Percentiles rank a stretch among this genome's conserved stretches.
phyloP scores from a whole-genome alignment of 495 filamentous ascomycete species.

The Aspergillus funiculosus region DNA sequence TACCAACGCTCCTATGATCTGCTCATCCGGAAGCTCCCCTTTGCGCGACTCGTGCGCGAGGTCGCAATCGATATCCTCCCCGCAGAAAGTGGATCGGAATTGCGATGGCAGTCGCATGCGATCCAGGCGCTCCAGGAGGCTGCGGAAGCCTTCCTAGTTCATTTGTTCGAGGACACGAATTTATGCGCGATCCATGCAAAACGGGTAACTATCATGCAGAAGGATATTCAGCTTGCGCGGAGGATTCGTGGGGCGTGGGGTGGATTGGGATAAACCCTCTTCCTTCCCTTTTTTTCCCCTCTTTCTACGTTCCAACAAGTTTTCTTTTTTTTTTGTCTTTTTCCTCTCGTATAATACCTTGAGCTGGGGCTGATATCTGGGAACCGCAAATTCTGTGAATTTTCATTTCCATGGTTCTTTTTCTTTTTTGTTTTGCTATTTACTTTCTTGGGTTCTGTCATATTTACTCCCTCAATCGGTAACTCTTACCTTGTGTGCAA shows the following conservation, averaged over 20 bases:
- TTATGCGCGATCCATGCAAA: conserved; percentile 94
- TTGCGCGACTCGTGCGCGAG: conserved; percentile 84
- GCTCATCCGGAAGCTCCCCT: conserved; percentile 74
- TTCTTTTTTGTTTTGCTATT: neutral
- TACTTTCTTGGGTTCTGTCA: neutral
- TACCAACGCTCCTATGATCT: conserved; percentile 82
- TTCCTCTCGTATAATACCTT: no score
- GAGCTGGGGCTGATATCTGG: no score
- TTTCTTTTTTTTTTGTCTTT: neutral
- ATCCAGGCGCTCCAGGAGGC: conserved; percentile 88
- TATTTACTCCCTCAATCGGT: no score
- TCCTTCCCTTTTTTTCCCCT: conserved; percentile 5
- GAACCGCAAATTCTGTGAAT: no score
- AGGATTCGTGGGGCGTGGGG: conserved; percentile 72
- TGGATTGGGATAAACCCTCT: conserved; percentile 47
- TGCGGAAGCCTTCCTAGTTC: conserved; percentile 85
- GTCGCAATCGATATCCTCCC: conserved; percentile 59
- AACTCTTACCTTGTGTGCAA: no score
- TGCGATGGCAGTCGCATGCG: conserved; percentile 90
- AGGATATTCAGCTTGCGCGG: conserved; percentile 86
- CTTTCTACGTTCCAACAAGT: conserved; percentile 1
- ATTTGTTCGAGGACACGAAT: conserved; percentile 93
- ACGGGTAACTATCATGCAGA: conserved; percentile 95
- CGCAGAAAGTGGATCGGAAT: conserved; percentile 46
- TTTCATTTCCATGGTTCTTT: conserved; percentile 1